Evolutionary conservation across 2,329 filamentous ascomycete genomes (phyloP).

Genomic region (Cadophora gregata): DNA sequence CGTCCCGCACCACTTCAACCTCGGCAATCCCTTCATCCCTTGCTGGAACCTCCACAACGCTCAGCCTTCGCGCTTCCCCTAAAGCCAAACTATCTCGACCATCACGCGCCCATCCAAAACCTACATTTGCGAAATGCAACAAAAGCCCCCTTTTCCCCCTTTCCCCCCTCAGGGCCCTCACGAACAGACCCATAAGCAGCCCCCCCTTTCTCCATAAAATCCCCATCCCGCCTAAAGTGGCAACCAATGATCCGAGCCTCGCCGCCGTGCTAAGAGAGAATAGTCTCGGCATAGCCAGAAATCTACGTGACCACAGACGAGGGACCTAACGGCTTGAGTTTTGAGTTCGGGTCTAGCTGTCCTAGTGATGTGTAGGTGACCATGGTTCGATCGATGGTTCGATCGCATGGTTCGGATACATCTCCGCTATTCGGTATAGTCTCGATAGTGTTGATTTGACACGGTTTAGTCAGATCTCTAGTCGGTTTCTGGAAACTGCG

Average conservation of each 20-base stretch:
- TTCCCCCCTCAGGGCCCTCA: not conserved
- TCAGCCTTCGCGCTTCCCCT: not conserved
- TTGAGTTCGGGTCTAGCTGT: not conserved
- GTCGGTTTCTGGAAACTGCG: too few relatives aligned
- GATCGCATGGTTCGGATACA: not conserved
- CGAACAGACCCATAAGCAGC: too few relatives aligned
- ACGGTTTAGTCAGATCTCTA: too few relatives aligned
- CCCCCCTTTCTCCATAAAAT: not conserved
- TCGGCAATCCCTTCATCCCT: not conserved
- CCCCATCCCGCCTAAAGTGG: not conserved
- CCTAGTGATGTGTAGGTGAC: not conserved
- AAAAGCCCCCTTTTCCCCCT: not conserved
- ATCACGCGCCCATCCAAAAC: conserved; percentile 2
- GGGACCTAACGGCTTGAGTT: not conserved
- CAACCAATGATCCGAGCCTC: not conserved
- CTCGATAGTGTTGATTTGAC: not conserved
- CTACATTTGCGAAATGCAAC: conserved; percentile 11
- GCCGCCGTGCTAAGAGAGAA: not conserved
- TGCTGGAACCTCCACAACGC: not conserved
- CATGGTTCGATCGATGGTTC: too few relatives aligned
- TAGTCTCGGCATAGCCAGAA: not conserved
- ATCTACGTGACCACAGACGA: not conserved
- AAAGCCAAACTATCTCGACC: not conserved
- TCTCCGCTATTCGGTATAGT: not conserved
- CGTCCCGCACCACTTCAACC: not conserved